Evolutionary conservation across 2,329 filamentous ascomycete species (phyloP).

Genomic region (Fusarium odoratissimum): DNA sequence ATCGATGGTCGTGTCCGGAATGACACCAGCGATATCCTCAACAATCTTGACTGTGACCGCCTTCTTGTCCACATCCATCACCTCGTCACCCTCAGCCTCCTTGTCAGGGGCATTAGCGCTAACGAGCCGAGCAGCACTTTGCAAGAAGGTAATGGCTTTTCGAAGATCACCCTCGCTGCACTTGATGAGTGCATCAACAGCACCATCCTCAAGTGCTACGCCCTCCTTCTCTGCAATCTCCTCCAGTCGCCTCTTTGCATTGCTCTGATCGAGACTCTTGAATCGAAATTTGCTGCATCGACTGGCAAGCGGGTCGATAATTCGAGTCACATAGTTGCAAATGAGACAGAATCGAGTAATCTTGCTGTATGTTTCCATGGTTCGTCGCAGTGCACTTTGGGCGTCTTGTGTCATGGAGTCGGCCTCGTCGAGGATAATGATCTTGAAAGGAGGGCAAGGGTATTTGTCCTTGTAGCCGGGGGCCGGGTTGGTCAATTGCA

Average conservation of each 20-base stretch:
- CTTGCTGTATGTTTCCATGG: constrained; percentile 97
- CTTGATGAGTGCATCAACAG: constrained; percentile 83
- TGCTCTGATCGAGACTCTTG: constrained; percentile 91
- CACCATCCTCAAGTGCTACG: constrained; percentile 80
- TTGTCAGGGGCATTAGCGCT: constrained; percentile 69
- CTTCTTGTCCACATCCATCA: constrained; percentile 70
- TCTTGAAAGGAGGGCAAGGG: constrained; percentile 97
- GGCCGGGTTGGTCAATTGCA: constrained; percentile 88
- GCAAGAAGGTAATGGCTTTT: constrained; percentile 95
- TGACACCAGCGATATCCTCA: constrained; percentile 96
- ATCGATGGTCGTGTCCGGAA: constrained; percentile 80
- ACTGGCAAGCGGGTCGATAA: constrained; percentile 94
- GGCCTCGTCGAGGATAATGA: constrained; percentile 97
- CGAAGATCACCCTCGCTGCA: constrained; percentile 94
- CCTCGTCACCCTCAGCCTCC: constrained; percentile 66
- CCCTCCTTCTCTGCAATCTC: constrained; percentile 86
- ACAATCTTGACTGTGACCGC: constrained; percentile 81
- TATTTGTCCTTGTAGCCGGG: constrained; percentile 76
- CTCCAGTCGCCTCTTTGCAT: constrained; percentile 81
- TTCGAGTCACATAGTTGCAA: constrained; percentile 98
- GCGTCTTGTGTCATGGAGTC: constrained; percentile 99
- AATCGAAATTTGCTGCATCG: constrained; percentile 98
- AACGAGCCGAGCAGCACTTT: constrained; percentile 91
- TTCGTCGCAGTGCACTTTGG: constrained; percentile 89
- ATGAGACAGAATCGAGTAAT: constrained; percentile 98